Base-by-base conservation (phyloP, 2,329 filamentous ascomycete species). In the Domatiomyces catenatus region DNA sequence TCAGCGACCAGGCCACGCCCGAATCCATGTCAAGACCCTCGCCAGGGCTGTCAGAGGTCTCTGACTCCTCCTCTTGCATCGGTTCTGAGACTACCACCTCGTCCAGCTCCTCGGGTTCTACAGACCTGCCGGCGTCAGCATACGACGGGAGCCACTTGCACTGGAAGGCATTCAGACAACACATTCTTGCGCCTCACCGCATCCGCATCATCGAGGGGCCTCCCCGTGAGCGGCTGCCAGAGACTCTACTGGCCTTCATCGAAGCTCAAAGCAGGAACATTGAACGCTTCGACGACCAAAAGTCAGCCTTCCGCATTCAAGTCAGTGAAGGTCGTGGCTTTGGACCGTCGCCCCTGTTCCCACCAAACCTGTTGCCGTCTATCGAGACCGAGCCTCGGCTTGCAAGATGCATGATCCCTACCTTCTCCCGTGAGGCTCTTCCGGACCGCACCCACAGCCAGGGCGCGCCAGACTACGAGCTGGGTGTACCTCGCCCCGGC, bases 281-380 rank as follows among this genome's bases (percentile, higher is more conserved):
- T 18, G 42, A 36, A 5, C 53, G 52, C 17, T 58, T 55, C 36
- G 46, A 52, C 17, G 20, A 47, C 5, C 57, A 58, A 36, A 56
- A 52, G 26, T 24, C 49, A 19, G 44, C 49, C n/a, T 60, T 60
- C 26, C 52, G 51, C 22, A 48, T 52, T 22, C 57, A 58, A 42
- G 54, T 59, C 17, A 46, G 48, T 15, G 48, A 20, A 3, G 58
- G 57, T 3, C 51, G 54, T 15, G 58, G 58, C 2, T 58, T 60
- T 50, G 58, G 57, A 12, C 53, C 55, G 5, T 56, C 55, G 18
- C 54, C 58, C 5, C 48, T 60, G 5, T 60, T 60, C 36, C 57
- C 58, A 3, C 55, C 54, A 7, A 58, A 59, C 28, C 47, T 60
- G 10, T 46, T 60, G 4, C 58, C 58, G 2, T 42, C 56, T 2